Evolutionary conservation across 2,329 filamentous ascomycete species (phyloP).

Genomic region (Nothophaeocryptopus gaeumannii): DNA sequence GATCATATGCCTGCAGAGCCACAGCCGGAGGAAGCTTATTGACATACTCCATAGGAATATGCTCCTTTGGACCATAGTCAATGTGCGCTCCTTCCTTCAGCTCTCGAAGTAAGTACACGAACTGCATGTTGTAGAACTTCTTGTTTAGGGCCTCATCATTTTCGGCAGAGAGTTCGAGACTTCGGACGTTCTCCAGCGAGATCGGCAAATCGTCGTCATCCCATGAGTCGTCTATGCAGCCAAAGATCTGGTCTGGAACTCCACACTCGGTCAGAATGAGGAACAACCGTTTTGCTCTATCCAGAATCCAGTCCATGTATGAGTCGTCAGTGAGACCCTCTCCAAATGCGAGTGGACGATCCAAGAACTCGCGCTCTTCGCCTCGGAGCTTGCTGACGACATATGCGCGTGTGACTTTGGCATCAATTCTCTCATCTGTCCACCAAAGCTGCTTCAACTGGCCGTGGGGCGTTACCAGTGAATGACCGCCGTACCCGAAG

Average conservation of each 20-base stretch:
- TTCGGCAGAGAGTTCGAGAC: constrained; percentile 58
- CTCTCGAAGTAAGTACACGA: constrained; percentile 65
- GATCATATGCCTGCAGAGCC: constrained; percentile 52
- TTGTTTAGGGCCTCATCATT: constrained; percentile 63
- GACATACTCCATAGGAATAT: constrained; percentile 66
- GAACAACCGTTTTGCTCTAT: constrained; percentile 67
- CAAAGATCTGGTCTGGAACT: constrained; percentile 71
- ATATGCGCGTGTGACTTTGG: constrained; percentile 66
- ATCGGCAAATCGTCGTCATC: constrained; percentile 73
- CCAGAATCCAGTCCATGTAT: constrained; percentile 74
- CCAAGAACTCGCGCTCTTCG: constrained; percentile 61
- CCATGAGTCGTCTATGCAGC: constrained; percentile 72
- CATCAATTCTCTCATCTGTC: constrained; percentile 67
- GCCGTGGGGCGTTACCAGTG: constrained; percentile 49
- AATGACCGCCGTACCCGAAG: constrained; percentile 51
- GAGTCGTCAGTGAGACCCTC: constrained; percentile 68
- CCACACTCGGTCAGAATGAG: constrained; percentile 68
- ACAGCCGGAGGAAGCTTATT: constrained; percentile 56
- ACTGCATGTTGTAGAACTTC: constrained; percentile 69
- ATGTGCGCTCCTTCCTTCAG: constrained; percentile 60
- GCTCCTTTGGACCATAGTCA: constrained; percentile 64
- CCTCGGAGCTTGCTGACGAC: constrained; percentile 63
- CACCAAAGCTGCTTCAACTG: constrained; percentile 62
- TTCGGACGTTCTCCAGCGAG: constrained; percentile 61
- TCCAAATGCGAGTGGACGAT: constrained; percentile 64